Percentiles rank a stretch among this genome's conserved stretches.
These are phyloP conservation scores for Curvularia sp. DNA, from an alignment of 2,329 filamentous ascomycete species.

Conservation along the genomic window DNA sequence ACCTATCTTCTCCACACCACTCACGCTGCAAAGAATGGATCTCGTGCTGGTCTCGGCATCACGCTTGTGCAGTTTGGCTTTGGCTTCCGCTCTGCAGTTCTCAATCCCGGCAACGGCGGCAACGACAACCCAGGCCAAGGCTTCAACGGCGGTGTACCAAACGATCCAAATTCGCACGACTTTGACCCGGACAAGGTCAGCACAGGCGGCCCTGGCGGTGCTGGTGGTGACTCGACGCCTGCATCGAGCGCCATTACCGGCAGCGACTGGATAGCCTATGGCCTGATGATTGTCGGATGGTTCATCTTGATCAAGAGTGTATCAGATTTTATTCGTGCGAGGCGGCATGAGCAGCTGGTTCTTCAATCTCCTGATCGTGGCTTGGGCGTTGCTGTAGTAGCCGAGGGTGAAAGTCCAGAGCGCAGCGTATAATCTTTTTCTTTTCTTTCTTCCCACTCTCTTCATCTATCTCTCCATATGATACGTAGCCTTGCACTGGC, in stretches of 20 bases:
- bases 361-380: slow-evolving; percentile 91
- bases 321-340: slow-evolving; percentile 85
- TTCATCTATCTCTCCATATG: not conserved
- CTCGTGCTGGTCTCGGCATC: slow-evolving; percentile 90
- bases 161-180: slow-evolving; percentile 87
- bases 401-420: slow-evolving; percentile 81
- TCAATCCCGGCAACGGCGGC: slow-evolving; percentile 47
- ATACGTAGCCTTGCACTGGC: slow-evolving; percentile 15
- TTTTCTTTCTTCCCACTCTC: slow-evolving; percentile 4
- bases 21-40: slow-evolving; percentile 97
- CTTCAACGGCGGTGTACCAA: slow-evolving; percentile 68
- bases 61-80: slow-evolving; percentile 97
- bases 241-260: slow-evolving; percentile 67
- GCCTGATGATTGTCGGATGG: slow-evolving; percentile 97
- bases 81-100: slow-evolving; percentile 75
- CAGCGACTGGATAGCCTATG: slow-evolving; percentile 88
- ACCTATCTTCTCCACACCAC: slow-evolving; percentile 98
- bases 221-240: slow-evolving; percentile 42
- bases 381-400: slow-evolving; percentile 83
- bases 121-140: slow-evolving; percentile 59
- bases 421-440: slow-evolving; percentile 54
- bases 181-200: slow-evolving; percentile 78
- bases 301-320: slow-evolving; percentile 95
- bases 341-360: slow-evolving; percentile 90
- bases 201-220: slow-evolving; percentile 24